Percentiles rank a stretch among this genome's conserved stretches.
Conservation (phyloP, 352 stramenopile species). For the Phytopythium kandeliae region DNA sequence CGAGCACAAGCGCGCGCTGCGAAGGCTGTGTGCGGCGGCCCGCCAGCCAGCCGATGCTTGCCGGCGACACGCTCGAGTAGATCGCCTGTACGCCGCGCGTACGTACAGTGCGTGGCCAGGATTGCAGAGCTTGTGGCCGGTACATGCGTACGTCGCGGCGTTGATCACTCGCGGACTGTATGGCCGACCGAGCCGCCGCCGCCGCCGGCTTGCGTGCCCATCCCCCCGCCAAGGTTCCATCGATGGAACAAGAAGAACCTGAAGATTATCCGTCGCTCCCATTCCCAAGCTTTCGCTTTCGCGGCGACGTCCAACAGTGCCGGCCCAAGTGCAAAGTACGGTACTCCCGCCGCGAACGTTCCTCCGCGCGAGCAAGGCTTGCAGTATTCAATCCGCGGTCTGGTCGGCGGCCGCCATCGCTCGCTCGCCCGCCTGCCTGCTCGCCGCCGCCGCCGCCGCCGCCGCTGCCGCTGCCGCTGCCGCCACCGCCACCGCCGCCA, state of each 20-base stretch:
- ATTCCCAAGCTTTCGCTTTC: neutral
- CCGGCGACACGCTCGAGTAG: too few species aligned
- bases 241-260: slow-evolving; percentile 1
- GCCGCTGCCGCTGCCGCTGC: too few species aligned
- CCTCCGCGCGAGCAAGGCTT: neutral
- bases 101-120: neutral
- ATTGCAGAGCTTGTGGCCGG: neutral
- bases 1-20: too few species aligned
- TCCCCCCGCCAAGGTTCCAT: neutral
- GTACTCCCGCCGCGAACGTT: neutral
- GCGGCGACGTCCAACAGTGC: neutral
- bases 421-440: too few species aligned
- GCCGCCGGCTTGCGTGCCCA: neutral
- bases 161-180: neutral
- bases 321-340: neutral
- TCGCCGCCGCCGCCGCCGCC: too few species aligned
- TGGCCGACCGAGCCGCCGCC: neutral
- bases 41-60: neutral
- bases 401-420: neutral
- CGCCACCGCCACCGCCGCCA: too few species aligned
- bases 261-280: slow-evolving; percentile 1
- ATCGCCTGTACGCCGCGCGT: too few species aligned
- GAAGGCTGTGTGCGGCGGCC: too few species aligned
- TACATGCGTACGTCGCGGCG: neutral
- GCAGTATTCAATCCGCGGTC: slow-evolving; percentile 2